Evolutionary conservation across 108 stramenopile species (phyloP).

Genomic region (Cyclotella kingstonii): DNA sequence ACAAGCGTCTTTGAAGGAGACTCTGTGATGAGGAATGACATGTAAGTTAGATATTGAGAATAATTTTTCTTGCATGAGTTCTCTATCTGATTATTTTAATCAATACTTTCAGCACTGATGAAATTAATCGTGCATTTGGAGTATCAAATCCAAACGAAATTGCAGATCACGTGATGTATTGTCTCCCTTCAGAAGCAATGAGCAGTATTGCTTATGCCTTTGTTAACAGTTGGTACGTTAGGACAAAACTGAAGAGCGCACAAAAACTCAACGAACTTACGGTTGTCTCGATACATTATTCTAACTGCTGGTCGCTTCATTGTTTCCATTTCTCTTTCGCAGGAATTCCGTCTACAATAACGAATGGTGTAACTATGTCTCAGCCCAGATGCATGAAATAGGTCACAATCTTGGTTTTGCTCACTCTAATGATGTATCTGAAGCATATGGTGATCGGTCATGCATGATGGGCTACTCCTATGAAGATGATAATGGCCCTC

Average conservation of each 20-base stretch:
- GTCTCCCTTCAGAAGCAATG: slow-evolving; percentile 50
- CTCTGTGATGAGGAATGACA: slow-evolving; percentile 5
- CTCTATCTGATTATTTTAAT: background rate
- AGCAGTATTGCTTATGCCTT: slow-evolving; percentile 39
- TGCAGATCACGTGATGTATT: slow-evolving; percentile 61
- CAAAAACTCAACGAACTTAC: too few species aligned
- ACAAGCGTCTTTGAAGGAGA: background rate
- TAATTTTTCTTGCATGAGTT: background rate
- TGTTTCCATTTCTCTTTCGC: too few species aligned
- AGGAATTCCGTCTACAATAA: slow-evolving; percentile 33
- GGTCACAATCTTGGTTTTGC: slow-evolving; percentile 50
- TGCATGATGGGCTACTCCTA: slow-evolving; percentile 43
- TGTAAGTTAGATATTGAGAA: background rate
- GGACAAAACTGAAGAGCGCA: too few species aligned
- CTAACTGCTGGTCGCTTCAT: too few species aligned
- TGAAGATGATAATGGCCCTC: slow-evolving; percentile 9
- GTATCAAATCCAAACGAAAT: slow-evolving; percentile 18
- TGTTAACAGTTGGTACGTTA: slow-evolving; percentile 14
- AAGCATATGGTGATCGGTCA: slow-evolving; percentile 35
- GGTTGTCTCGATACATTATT: too few species aligned
- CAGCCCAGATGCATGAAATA: slow-evolving; percentile 22
- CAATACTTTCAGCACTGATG: background rate
- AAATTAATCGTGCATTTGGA: slow-evolving; percentile 26
- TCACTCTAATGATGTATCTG: slow-evolving; percentile 45
- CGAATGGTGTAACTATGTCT: slow-evolving; percentile 31